phyloP scores from a whole-genome alignment of 139 green algal genomes.

The Edaphochlamys debaryana region DNA sequence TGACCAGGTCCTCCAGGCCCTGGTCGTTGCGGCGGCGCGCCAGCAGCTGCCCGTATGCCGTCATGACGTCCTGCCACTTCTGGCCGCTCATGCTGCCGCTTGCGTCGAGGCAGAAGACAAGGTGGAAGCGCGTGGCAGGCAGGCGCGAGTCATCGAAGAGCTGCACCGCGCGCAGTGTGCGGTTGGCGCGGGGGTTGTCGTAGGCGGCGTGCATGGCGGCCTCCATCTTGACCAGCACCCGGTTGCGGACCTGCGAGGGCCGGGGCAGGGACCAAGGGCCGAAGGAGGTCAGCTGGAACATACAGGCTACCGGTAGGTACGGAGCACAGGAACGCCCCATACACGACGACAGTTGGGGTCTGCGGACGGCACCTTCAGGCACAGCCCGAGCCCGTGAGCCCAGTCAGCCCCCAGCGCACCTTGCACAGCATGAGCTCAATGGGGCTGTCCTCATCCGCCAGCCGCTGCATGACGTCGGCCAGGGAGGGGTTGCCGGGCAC shows the following conservation, averaged over 20 bases:
- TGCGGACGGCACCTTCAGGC: too few species aligned
- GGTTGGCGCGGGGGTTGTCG: conserved; percentile 29
- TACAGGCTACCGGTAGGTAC: too few species aligned
- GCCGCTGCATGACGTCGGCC: conserved; percentile 12
- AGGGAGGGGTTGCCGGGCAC: conserved; percentile 8
- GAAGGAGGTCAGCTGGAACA: too few species aligned
- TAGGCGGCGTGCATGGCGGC: conserved; percentile 36
- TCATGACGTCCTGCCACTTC: conserved; percentile 45
- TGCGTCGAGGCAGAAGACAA: conserved; percentile 59
- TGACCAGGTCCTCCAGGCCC: conserved; percentile 39
- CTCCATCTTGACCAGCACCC: conserved; percentile 2
- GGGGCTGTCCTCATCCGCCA: conserved; percentile 1
- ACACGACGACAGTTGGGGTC: too few species aligned
- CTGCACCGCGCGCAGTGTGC: conserved; percentile 17
- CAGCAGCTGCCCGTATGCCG: conserved; percentile 47
- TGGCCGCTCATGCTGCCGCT: conserved; percentile 48
- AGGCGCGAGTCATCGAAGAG: conserved; percentile 45
- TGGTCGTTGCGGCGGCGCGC: conserved; percentile 40
- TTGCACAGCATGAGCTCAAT: conserved; percentile 35
- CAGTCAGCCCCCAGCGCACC: too few species aligned
- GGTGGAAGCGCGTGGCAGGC: conserved; percentile 50
- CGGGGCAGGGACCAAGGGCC: too few species aligned
- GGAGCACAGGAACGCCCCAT: too few species aligned
- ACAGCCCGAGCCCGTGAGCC: too few species aligned
- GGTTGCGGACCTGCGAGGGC: background rate